These are phyloP conservation scores for Termitomyces sp. DNA, from an alignment of 768 basidiomycete species.

Conservation along the genomic window DNA sequence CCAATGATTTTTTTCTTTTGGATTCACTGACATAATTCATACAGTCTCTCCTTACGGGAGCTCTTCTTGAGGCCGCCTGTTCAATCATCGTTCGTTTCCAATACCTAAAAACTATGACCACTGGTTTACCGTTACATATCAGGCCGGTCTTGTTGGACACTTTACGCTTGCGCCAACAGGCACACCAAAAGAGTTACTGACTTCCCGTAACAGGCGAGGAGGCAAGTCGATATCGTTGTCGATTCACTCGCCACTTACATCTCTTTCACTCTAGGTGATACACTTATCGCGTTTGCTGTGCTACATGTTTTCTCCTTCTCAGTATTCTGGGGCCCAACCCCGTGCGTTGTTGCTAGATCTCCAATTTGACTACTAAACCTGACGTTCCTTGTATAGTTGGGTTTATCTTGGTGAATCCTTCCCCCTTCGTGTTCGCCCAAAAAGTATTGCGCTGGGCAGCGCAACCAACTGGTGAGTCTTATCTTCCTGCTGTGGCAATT, in stretches of 20 bases:
- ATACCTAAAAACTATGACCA: neutral
- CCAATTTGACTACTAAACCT: neutral
- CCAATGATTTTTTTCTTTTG: neutral
- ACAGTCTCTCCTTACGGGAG: conserved; percentile 64
- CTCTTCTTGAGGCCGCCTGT: conserved; percentile 56
- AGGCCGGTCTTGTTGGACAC: conserved; percentile 74
- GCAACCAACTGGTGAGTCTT: conserved; percentile 34
- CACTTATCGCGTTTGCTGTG: conserved; percentile 73
- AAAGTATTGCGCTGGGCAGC: conserved; percentile 74
- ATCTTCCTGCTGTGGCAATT: neutral
- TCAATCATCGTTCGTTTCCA: conserved; percentile 48
- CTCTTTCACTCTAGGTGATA: conserved; percentile 38
- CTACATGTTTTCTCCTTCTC: conserved; percentile 70
- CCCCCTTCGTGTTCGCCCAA: conserved; percentile 76
- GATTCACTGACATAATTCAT: neutral
- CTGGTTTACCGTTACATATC: neutral
- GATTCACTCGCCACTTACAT: neutral
- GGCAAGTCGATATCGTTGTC: conserved; percentile 20
- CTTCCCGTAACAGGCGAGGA: conserved; percentile 52
- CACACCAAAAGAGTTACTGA: conserved; percentile 44
- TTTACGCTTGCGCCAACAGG: conserved; percentile 53
- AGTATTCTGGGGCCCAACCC: conserved; percentile 76
- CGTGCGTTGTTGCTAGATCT: conserved; percentile 25
- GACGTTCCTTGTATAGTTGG: conserved; percentile 32
- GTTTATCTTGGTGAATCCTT: conserved; percentile 80